Evolutionary conservation across 129 eudicot genomes (phyloP).

Genomic region (Artemisia argyi): DNA sequence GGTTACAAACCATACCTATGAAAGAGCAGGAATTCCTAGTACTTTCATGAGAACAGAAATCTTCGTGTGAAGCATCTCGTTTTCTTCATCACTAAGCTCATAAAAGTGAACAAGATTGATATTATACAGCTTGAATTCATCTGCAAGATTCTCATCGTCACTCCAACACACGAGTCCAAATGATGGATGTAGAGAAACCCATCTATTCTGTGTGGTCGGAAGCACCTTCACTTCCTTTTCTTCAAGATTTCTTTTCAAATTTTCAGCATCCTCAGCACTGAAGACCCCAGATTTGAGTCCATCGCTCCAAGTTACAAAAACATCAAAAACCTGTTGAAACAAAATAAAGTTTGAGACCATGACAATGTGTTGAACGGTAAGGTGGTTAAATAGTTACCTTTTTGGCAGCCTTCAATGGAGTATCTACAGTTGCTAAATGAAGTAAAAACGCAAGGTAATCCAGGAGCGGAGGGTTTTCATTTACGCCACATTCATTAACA

Average conservation of each 20-base stretch:
- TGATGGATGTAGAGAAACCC: conserved; percentile 84
- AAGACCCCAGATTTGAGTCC: conserved; percentile 57
- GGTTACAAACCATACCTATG: conserved; percentile 41
- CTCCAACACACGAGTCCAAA: conserved; percentile 84
- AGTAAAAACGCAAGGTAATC: conserved; percentile 62
- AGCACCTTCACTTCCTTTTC: conserved; percentile 59
- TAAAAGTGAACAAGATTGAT: conserved; percentile 66
- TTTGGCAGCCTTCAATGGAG: conserved; percentile 67
- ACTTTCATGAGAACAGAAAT: conserved; percentile 50
- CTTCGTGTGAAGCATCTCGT: conserved; percentile 39
- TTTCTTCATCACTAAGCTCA: conserved; percentile 54
- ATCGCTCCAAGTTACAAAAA: conserved; percentile 63
- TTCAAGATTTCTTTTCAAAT: conserved; percentile 54
- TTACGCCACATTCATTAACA: conserved; percentile 83
- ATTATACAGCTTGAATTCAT: conserved; percentile 58
- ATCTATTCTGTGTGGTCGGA: conserved; percentile 73
- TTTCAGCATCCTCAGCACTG: conserved; percentile 54
- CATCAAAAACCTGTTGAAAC: conserved; percentile 60
- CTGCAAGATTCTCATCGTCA: conserved; percentile 65
- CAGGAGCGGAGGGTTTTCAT: conserved; percentile 56
- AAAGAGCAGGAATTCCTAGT: conserved; percentile 70
- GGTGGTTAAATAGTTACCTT: conserved; percentile 21
- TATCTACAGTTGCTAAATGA: conserved; percentile 55
- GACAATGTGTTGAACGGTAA: too few relatives aligned
- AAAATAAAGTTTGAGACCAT: background rate